phyloP scores from a whole-genome alignment of 345 rosid genomes.

The Clarkia xantiana region DNA sequence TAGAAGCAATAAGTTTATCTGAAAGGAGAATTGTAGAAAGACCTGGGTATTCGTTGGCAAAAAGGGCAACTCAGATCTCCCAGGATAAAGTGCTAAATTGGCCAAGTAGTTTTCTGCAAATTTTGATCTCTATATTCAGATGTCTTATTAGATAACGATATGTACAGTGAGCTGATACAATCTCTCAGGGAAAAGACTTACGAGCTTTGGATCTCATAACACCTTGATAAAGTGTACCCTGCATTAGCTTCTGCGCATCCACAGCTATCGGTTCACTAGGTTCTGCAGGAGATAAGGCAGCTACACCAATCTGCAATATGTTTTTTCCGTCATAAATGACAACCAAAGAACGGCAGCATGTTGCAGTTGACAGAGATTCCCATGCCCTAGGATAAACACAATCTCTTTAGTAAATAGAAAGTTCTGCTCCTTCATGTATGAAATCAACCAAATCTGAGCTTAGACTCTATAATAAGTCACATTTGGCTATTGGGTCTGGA shows the following conservation, averaged over 20 bases:
- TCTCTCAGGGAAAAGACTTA: constrained; percentile 18
- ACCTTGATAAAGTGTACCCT: constrained; percentile 55
- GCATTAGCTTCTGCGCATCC: constrained; percentile 44
- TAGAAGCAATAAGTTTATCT: background rate
- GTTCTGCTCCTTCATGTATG: background rate
- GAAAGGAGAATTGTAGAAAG: background rate
- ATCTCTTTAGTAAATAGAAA: constrained; percentile 5
- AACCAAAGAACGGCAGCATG: constrained; percentile 67
- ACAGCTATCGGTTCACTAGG: constrained; percentile 25
- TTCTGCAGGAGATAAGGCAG: constrained; percentile 30
- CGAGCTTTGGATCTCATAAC: constrained; percentile 66
- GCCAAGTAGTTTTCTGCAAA: constrained; percentile 80
- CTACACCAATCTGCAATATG: constrained; percentile 65
- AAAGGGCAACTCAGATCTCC: constrained; percentile 80
- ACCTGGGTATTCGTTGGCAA: constrained; percentile 80
- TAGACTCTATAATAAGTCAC: background rate
- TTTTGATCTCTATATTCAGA: background rate
- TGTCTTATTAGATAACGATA: background rate
- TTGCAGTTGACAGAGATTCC: constrained; percentile 56
- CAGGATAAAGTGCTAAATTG: constrained; percentile 80
- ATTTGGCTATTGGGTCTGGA: too few relatives aligned
- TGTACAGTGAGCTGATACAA: constrained; percentile 3
- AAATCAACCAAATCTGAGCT: background rate
- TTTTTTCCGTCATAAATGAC: constrained; percentile 43
- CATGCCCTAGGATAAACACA: constrained; percentile 42